phyloP scores from a whole-genome alignment of 805 yeast genomes.

The Allodekkera sacchari region DNA sequence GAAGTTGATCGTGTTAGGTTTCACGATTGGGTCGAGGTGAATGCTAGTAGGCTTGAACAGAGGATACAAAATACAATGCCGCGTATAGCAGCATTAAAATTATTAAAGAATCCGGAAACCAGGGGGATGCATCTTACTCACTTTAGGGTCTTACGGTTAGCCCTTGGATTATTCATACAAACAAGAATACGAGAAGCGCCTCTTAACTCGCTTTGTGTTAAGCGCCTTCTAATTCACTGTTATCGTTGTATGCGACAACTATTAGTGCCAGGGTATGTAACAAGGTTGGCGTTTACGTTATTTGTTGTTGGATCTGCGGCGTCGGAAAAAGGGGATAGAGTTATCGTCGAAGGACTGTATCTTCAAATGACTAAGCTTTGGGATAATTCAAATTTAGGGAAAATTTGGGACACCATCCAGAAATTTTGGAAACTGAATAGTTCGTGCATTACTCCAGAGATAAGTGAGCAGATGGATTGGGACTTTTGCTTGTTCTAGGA shows the following conservation, averaged over 20 bases:
- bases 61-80: constrained; percentile 10
- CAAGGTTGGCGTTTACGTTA: constrained; percentile 14
- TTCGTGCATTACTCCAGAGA: constrained; percentile 11
- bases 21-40: constrained; percentile 15
- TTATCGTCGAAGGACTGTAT: constrained; percentile 12
- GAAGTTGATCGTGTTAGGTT: constrained; percentile 11
- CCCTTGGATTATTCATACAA: too few species aligned
- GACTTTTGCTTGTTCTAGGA: constrained; percentile 13
- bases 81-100: constrained; percentile 3
- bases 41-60: constrained; percentile 6
- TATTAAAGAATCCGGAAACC: too few species aligned
- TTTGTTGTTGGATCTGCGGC: constrained; percentile 17
- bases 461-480: constrained; percentile 16
- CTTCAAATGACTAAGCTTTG: constrained; percentile 5
- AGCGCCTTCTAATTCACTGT: too few species aligned
- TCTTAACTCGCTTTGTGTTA: too few species aligned
- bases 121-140: too few species aligned
- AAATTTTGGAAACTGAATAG: constrained; percentile 17
- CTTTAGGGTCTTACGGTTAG: too few species aligned
- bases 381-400: constrained; percentile 7
- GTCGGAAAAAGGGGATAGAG: constrained; percentile 16
- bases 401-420: constrained; percentile 13
- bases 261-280: constrained; percentile 5
- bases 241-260: constrained; percentile 10
- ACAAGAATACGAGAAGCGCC: too few species aligned